phyloP scores from a whole-genome alignment of 495 filamentous ascomycete genomes.

The Aspergillus cavernicola region DNA sequence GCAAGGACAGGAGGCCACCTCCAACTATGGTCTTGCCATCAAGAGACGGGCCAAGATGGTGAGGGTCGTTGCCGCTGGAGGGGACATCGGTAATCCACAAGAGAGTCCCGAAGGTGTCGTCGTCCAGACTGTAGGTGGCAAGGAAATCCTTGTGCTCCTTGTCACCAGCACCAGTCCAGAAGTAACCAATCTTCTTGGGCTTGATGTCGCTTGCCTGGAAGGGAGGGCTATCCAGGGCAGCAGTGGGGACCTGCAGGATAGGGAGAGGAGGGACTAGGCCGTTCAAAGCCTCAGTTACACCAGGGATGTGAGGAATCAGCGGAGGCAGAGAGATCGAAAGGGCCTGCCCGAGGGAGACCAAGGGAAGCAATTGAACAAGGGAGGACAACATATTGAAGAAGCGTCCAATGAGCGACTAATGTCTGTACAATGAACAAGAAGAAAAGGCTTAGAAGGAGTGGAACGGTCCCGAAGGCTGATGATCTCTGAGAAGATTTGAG shows the following conservation, averaged over 20 bases:
- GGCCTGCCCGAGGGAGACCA: slow-evolving; percentile 21
- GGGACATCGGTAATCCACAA: slow-evolving; percentile 58
- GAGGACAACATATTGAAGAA: slow-evolving; percentile 23
- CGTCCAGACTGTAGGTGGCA: slow-evolving; percentile 56
- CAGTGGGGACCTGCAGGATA: slow-evolving; percentile 56
- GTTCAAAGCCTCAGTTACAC: slow-evolving; percentile 52
- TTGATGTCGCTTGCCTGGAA: slow-evolving; percentile 51
- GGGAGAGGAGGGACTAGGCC: slow-evolving; percentile 50
- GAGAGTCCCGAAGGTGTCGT: slow-evolving; percentile 59
- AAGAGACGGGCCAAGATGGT: slow-evolving; percentile 53
- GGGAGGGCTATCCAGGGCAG: slow-evolving; percentile 51
- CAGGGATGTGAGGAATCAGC: slow-evolving; percentile 56
- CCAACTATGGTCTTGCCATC: slow-evolving; percentile 61
- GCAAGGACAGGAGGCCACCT: slow-evolving; percentile 56
- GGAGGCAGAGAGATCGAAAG: slow-evolving; percentile 40
- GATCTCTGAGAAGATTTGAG: slow-evolving; percentile 29
- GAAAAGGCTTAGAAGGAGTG: neutral
- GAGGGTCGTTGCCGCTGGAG: slow-evolving; percentile 57
- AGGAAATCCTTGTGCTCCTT: slow-evolving; percentile 59
- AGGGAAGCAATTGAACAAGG: slow-evolving; percentile 16
- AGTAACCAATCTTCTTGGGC: slow-evolving; percentile 66
- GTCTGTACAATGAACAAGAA: neutral
- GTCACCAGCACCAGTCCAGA: slow-evolving; percentile 59
- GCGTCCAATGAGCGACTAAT: neutral
- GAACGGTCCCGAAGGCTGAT: neutral